Evolutionary conservation across 2,329 filamentous ascomycete genomes (phyloP).

Genomic region (Colletotrichum tanaceti): DNA sequence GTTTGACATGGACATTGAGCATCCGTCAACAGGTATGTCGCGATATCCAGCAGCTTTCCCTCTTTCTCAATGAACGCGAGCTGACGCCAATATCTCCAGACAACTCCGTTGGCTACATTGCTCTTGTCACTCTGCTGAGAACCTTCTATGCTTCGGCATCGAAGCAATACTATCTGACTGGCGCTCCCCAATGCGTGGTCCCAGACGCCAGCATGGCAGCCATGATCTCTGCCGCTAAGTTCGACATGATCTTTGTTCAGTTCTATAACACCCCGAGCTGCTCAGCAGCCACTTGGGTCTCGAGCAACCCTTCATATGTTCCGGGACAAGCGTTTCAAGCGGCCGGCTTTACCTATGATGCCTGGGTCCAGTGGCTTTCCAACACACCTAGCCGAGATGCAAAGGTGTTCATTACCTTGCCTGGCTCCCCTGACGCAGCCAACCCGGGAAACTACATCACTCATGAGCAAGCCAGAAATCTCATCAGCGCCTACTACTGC

Average conservation of each 20-base stretch:
- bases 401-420: constrained; percentile 49
- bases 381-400: constrained; percentile 45
- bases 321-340: constrained; percentile 40
- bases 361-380: constrained; percentile 46
- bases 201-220: constrained; percentile 53
- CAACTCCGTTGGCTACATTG: constrained; percentile 47
- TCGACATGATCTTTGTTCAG: constrained; percentile 58
- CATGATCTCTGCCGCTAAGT: constrained; percentile 53
- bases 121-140: constrained; percentile 45
- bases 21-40: constrained; percentile 43
- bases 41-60: too few species aligned
- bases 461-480: constrained; percentile 39
- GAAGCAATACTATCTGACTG: constrained; percentile 57
- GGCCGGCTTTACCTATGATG: constrained; percentile 48
- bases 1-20: constrained; percentile 50
- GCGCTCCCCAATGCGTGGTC: constrained; percentile 59
- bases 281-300: constrained; percentile 46
- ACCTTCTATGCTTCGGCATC: constrained; percentile 42
- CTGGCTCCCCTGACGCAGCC: constrained; percentile 45
- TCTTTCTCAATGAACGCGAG: background rate
- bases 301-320: constrained; percentile 45
- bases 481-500: constrained; percentile 46
- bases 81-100: constrained; percentile 39
- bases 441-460: constrained; percentile 44
- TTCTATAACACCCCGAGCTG: constrained; percentile 61